Base-by-base conservation (phyloP, 177 flowering plant genomes). In the Tripterygium wilfordii region DNA sequence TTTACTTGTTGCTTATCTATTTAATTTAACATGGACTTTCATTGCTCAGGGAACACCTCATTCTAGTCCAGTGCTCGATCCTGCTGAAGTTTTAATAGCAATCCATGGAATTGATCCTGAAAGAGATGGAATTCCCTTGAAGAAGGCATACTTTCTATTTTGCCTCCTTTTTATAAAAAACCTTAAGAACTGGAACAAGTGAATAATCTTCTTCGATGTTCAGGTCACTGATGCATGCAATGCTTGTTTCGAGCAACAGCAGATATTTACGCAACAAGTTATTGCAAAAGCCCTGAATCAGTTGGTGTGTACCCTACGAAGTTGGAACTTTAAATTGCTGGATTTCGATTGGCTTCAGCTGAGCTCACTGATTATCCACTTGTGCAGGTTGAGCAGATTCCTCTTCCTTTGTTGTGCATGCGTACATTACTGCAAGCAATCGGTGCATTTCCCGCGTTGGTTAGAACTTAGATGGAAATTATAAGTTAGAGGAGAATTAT, bases 211-310 rank as follows among this genome's bases (percentile, higher is more conserved):
- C 12, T 60, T 39, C 42, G 40, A 3, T 57, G 7, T 55, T 54
- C 85, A 94, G 99, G 83, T 94, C 57, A 94, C 83, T n/a, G 99
- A 94, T 66, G 99, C 96, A 52, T 94, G 99, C 71, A 85, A 86
- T 72, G 78, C 88, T 60, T 94, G 99, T 64, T 90, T 90, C 71
- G 92, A 83, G 76, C 89, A 83, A 60, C 66, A 76, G 23, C 73
- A 78, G 53, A 72, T 76, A 51, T 94, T 94, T 50, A 81, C 99
- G 15, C 97, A 89, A 63, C 96, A 87, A 79, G 96, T 89, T 50
- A 61, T 94, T 44, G 99, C 99, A 10, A 85, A 79, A 64, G 99
- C 78, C 53, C 74, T 94, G 72, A 94, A 94, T 71, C 97, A 94
- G 47, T 50, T 89, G 79, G 99, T 94, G 58, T 52, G 83, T 66